Evolutionary conservation across 2,329 filamentous ascomycete genomes (phyloP).

Genomic region (Nigrospora oryzae): DNA sequence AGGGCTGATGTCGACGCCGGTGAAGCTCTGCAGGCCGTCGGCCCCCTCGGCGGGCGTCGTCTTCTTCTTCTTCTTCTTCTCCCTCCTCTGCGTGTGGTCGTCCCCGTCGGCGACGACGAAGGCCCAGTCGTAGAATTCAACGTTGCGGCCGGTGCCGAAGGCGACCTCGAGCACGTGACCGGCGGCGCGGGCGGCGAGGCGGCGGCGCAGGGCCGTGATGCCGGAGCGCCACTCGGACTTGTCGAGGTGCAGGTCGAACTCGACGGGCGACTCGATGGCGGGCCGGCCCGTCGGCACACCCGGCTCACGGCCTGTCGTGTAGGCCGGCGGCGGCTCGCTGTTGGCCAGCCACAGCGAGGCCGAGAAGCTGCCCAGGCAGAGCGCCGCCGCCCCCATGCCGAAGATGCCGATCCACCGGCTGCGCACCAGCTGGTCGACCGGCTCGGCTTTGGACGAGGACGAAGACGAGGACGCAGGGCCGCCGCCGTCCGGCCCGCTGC

Average conservation of each 20-base stretch:
- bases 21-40: conserved; percentile 43
- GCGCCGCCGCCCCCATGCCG: conserved; percentile 35
- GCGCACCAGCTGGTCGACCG: conserved; percentile 17
- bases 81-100: neutral
- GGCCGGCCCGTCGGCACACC: conserved; percentile 38
- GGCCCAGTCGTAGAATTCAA: conserved; percentile 51
- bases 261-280: conserved; percentile 37
- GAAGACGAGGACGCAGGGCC: neutral
- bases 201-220: conserved; percentile 39
- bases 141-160: conserved; percentile 54
- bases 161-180: conserved; percentile 56
- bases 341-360: conserved; percentile 14
- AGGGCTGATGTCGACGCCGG: conserved; percentile 51
- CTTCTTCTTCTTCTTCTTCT: too few relatives aligned
- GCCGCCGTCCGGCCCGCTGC: neutral
- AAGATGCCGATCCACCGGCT: conserved; percentile 34
- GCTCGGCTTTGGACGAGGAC: conserved; percentile 3
- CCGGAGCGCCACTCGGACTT: conserved; percentile 49
- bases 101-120: conserved; percentile 9
- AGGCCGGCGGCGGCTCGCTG: conserved; percentile 3
- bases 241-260: conserved; percentile 52
- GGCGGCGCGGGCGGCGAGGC: conserved; percentile 35
- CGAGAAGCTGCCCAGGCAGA: conserved; percentile 39
- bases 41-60: conserved; percentile 2
- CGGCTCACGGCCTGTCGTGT: conserved; percentile 24